A percentile compares a stretch with the other conserved stretches of the same genome.
These are phyloP conservation scores for Tanacetum coccineum DNA, from an alignment of 129 eudicot species.

Conservation along the genomic window DNA sequence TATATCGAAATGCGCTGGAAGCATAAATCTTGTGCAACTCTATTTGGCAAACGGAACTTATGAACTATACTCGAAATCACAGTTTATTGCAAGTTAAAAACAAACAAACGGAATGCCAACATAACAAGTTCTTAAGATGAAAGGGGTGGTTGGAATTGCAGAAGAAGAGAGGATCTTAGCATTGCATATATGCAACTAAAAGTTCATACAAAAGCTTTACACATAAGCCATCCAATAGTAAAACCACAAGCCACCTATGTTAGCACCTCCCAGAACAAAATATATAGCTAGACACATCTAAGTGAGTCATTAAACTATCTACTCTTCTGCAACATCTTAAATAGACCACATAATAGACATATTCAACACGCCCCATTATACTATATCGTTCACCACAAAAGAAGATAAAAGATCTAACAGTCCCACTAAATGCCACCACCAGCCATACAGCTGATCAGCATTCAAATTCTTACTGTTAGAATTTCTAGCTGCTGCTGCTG, in stretches of 20 bases:
- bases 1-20: no score
- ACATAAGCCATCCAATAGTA: conserved; percentile 10
- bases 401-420: not conserved
- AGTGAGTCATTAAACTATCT: conserved; percentile 7
- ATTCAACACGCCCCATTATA: conserved; percentile 6
- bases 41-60: no score
- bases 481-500: conserved; percentile 17
- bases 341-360: conserved; percentile 15
- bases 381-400: conserved; percentile 3
- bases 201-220: conserved; percentile 20
- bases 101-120: not conserved
- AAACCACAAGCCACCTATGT: conserved; percentile 24
- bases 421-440: not conserved
- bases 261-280: conserved; percentile 29
- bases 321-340: conserved; percentile 10
- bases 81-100: not conserved
- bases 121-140: not conserved
- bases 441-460: not conserved
- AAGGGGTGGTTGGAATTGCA: not conserved
- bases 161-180: conserved; percentile 2
- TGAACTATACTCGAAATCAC: no score
- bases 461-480: not conserved
- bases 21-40: no score
- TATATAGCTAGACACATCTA: conserved; percentile 22
- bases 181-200: conserved; percentile 19